These are phyloP conservation scores for Metarhizium sp. DNA, from an alignment of 2,329 filamentous ascomycete genomes.

Conservation along the genomic window DNA sequence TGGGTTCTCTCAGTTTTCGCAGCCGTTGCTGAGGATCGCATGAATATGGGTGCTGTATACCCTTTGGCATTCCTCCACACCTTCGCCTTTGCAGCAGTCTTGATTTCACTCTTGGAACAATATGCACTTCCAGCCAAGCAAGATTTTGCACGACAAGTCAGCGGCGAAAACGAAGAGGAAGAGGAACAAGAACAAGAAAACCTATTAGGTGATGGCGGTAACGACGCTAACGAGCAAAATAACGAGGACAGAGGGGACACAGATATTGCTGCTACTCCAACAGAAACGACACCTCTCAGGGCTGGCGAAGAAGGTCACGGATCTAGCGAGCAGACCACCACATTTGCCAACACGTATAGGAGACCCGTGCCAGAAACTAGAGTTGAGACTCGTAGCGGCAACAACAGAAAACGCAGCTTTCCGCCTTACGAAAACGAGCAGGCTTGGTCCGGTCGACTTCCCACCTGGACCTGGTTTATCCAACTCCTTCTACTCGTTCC, in stretches of 20 bases:
- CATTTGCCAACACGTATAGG: slow-evolving; percentile 47
- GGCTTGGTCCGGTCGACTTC: slow-evolving; percentile 70
- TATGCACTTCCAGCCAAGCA: slow-evolving; percentile 65
- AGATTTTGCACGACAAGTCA: slow-evolving; percentile 54
- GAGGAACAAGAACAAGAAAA: slow-evolving; percentile 24
- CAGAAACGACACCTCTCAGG: slow-evolving; percentile 47
- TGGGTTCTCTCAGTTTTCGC: slow-evolving; percentile 65
- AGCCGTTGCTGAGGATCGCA: slow-evolving; percentile 68
- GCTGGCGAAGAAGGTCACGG: slow-evolving; percentile 23
- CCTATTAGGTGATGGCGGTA: slow-evolving; percentile 15
- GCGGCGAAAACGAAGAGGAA: slow-evolving; percentile 36
- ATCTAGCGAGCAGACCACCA: slow-evolving; percentile 30
- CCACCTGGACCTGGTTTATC: slow-evolving; percentile 77
- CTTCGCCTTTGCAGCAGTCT: slow-evolving; percentile 61
- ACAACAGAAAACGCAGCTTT: slow-evolving; percentile 13
- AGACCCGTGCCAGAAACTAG: slow-evolving; percentile 29
- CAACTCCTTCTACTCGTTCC: slow-evolving; percentile 77
- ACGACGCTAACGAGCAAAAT: slow-evolving; percentile 17
- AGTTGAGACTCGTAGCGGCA: slow-evolving; percentile 11
- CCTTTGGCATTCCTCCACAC: slow-evolving; percentile 73
- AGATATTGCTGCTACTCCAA: slow-evolving; percentile 25
- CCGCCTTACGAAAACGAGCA: slow-evolving; percentile 64
- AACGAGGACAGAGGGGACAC: slow-evolving; percentile 7
- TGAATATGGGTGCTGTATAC: slow-evolving; percentile 67
- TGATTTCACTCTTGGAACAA: slow-evolving; percentile 71